These are phyloP conservation scores for Coniella vitis DNA, from an alignment of 2,329 filamentous ascomycete genomes.

Conservation along the genomic window DNA sequence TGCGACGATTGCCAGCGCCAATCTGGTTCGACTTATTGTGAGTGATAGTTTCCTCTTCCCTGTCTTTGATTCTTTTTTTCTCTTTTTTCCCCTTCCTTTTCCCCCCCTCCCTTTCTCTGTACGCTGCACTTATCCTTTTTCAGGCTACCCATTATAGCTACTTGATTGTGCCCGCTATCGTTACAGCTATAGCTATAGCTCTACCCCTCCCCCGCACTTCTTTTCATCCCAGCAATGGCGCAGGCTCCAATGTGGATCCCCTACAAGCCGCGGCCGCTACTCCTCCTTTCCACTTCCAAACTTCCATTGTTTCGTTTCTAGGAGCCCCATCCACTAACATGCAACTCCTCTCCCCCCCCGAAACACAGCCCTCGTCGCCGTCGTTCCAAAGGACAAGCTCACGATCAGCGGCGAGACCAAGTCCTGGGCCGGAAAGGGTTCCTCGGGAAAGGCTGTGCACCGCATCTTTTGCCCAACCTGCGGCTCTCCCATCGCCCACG, in stretches of 20 bases:
- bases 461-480: slow-evolving; percentile 65
- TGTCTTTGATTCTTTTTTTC: not conserved
- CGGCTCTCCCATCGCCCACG: slow-evolving; percentile 63
- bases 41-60: slow-evolving; percentile 22
- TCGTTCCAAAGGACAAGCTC: slow-evolving; percentile 60
- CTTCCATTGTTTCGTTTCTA: too few species aligned
- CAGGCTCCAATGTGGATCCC: too few species aligned
- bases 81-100: not conserved
- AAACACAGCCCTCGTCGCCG: slow-evolving; percentile 51
- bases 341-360: not conserved
- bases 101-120: not conserved
- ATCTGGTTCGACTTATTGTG: slow-evolving; percentile 62
- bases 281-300: too few species aligned
- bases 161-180: too few species aligned
- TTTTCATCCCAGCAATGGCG: too few species aligned
- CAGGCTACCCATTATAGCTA: too few species aligned
- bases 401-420: slow-evolving; percentile 57
- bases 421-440: slow-evolving; percentile 53
- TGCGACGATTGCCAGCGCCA: slow-evolving; percentile 69
- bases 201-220: slow-evolving; percentile 13
- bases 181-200: too few species aligned
- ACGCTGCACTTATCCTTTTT: not conserved
- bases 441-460: slow-evolving; percentile 57
- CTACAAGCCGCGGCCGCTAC: too few species aligned
- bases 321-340: not conserved